Percentiles rank a stretch among this genome's conserved stretches.
Conservation (phyloP, 2,329 filamentous ascomycete species). For the Tolypocladium capitatum region DNA sequence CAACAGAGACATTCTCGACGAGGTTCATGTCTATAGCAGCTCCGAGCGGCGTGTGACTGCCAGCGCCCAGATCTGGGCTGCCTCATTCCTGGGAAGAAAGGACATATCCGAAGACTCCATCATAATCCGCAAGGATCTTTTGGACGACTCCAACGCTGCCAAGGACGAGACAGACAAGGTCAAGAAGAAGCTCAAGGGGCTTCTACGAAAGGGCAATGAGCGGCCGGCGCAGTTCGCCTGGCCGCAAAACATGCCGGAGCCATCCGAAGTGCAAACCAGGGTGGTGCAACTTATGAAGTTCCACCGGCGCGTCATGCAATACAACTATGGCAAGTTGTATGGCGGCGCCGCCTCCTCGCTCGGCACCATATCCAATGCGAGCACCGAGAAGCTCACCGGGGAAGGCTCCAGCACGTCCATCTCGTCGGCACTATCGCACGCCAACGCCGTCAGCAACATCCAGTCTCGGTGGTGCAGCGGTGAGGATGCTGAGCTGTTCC, state of each 20-base stretch:
- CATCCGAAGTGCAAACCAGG: slow-evolving; percentile 79
- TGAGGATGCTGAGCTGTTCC: slow-evolving; percentile 88
- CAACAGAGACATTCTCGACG: slow-evolving; percentile 82
- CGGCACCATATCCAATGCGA: slow-evolving; percentile 39
- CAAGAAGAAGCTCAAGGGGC: slow-evolving; percentile 95
- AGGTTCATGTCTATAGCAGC: slow-evolving; percentile 90
- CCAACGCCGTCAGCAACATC: slow-evolving; percentile 53
- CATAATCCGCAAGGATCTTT: slow-evolving; percentile 78
- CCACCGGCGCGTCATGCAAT: slow-evolving; percentile 84
- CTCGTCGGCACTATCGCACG: slow-evolving; percentile 42
- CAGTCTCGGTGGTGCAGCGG: slow-evolving; percentile 93
- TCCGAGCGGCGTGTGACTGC: slow-evolving; percentile 90
- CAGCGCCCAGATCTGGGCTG: slow-evolving; percentile 91
- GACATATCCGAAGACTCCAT: slow-evolving; percentile 79
- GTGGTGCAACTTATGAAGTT: slow-evolving; percentile 98
- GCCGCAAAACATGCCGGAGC: slow-evolving; percentile 89
- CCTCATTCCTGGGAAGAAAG: slow-evolving; percentile 76
- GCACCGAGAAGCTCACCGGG: slow-evolving; percentile 29
- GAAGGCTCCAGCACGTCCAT: slow-evolving; percentile 29
- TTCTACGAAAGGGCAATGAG: slow-evolving; percentile 83
- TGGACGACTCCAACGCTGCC: slow-evolving; percentile 95
- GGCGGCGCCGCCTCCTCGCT: slow-evolving; percentile 52
- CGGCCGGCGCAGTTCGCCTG: slow-evolving; percentile 95
- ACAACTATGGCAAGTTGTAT: slow-evolving; percentile 77
- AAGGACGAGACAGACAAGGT: slow-evolving; percentile 99